Evolutionary conservation across 2,329 filamentous ascomycete genomes (phyloP), one percentile per base, ranked within the genome.

Genomic region (Colletotrichum sp.): DNA sequence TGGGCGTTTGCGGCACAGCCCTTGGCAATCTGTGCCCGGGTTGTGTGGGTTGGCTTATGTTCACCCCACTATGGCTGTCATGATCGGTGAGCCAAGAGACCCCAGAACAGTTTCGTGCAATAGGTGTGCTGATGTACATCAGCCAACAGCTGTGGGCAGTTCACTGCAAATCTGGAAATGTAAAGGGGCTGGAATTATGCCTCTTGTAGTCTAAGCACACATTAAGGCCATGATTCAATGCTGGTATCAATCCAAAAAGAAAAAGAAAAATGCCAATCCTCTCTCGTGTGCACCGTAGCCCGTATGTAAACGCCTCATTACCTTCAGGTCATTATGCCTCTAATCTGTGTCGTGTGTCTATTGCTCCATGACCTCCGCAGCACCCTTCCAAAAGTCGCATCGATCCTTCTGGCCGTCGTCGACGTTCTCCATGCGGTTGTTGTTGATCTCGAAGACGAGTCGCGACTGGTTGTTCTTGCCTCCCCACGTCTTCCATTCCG

Each of bases 401-500:
- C 87, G 81, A 8, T 77, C 78, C 57, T 65, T 75, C 80, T 88
- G 83, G 9, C 81, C 84, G 24, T 74, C 73, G 16, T 81, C 78
- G 28, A 85, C 82, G 3, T 44, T 76, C 79, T 89, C 87, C 83
- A 89, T 88, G 28, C 81, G 80, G 18, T 84, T 85, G 65, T 82
- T 83, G 0, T 80, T 83, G 1, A 84, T 85, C 80, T 87, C 84
- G 71, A 90, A 83, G 49, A 86, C 81, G 44, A 89, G 76, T 26
- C 88, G 81, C 32, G 72, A 79, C 69, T 82, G 81, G 1, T 78
- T 78, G 3, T 74, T 60, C 18, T 21, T 39, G 34, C 13, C 16
- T 2, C 80, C 83, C 85, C 88, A 90, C 1, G 78, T 64, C 60
- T 80, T 81, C 89, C 89, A 90, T 5, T 67, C 78, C 4, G 88